Conservation (phyloP, 108 stramenopile genomes). For the Nitzschia sp. region DNA sequence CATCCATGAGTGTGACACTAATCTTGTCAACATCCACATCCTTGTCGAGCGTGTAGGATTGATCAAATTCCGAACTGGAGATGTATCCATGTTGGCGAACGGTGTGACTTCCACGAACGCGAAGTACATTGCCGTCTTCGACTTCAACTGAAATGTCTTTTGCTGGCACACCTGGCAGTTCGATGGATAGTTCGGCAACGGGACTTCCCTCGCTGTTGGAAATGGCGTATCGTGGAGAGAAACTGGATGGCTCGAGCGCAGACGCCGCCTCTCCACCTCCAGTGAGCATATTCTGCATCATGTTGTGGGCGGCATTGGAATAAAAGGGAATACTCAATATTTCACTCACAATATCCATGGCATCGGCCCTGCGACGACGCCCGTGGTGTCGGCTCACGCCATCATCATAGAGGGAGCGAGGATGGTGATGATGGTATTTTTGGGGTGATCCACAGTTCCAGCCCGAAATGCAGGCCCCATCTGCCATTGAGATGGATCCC, state of each 20-base stretch:
- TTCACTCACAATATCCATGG: constrained; percentile 26
- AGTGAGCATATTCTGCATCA: constrained; percentile 1
- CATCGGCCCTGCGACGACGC: neutral
- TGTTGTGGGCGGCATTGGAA: constrained; percentile 1
- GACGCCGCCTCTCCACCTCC: constrained; percentile 2
- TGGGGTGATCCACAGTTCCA: neutral
- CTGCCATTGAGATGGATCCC: neutral
- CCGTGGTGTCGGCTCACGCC: neutral
- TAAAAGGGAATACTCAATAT: constrained; percentile 25
- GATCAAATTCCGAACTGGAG: constrained; percentile 25
- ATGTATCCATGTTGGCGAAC: constrained; percentile 13
- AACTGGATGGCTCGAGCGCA: too few species aligned
- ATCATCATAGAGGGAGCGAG: neutral
- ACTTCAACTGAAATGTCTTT: constrained; percentile 34
- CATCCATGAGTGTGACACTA: constrained; percentile 23
- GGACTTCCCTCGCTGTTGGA: constrained; percentile 14
- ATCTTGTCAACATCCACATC: constrained; percentile 29
- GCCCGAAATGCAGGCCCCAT: neutral
- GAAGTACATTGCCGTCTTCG: constrained; percentile 20
- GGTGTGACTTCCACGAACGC: constrained; percentile 15
- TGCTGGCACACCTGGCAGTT: constrained; percentile 34
- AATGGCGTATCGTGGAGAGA: constrained; percentile 18
- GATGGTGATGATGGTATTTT: too few species aligned
- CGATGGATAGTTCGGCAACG: constrained; percentile 27
- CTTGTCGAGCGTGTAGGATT: constrained; percentile 27